Evolutionary conservation across 1,284 basidiomycete genomes (phyloP).

Genomic region (Cryptococcus sp.): DNA sequence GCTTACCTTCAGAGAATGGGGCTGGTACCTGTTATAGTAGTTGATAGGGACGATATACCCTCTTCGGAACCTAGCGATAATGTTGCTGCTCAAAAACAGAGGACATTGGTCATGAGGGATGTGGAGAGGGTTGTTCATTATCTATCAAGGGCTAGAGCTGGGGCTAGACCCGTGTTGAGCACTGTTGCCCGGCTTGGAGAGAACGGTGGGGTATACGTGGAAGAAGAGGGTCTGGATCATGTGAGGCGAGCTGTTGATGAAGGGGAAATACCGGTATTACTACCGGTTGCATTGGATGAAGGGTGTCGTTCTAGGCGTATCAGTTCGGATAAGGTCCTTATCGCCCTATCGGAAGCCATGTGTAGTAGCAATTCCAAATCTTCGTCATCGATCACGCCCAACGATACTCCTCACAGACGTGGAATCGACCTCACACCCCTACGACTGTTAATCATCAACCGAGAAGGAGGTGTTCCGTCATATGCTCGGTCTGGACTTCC

Average conservation of each 20-base stretch:
- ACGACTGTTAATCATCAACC: conserved; percentile 95
- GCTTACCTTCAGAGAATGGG: conserved; percentile 94
- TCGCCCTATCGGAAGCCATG: conserved; percentile 84
- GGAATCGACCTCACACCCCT: conserved; percentile 73
- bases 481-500: conserved; percentile 93
- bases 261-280: conserved; percentile 92
- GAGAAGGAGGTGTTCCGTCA: conserved; percentile 94
- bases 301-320: conserved; percentile 81
- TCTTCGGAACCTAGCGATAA: conserved; percentile 55
- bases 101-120: conserved; percentile 75
- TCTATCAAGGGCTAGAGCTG: conserved; percentile 77
- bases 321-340: conserved; percentile 84
- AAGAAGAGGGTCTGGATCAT: conserved; percentile 68
- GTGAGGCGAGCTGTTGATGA: conserved; percentile 82
- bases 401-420: neutral
- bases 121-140: conserved; percentile 76
- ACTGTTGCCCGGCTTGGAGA: conserved; percentile 67
- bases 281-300: conserved; percentile 90
- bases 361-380: conserved; percentile 28
- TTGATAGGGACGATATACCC: conserved; percentile 78
- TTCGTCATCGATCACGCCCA: conserved; percentile 48
- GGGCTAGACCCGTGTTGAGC: conserved; percentile 79
- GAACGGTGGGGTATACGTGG: conserved; percentile 38
- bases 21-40: conserved; percentile 87
- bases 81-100: conserved; percentile 32